Conservation (phyloP, 176 grass and related monocot species). For the Rhynchospora tenuis region DNA sequence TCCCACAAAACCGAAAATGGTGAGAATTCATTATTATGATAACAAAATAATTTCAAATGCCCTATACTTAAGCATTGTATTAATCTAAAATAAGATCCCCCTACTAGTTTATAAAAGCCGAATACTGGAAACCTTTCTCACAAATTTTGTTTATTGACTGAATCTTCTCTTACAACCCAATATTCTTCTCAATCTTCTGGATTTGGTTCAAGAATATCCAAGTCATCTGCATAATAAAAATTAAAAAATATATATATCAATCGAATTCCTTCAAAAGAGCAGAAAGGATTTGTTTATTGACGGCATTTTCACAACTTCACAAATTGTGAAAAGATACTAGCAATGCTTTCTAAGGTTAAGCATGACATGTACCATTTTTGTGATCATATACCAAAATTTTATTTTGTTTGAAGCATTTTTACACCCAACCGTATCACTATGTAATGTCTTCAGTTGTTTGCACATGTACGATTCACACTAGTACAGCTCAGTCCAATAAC, state of each 20-base stretch:
- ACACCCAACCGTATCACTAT: not conserved
- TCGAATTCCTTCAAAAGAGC: conserved; percentile 16
- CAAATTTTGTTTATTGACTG: not conserved
- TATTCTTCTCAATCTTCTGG: conserved; percentile 60
- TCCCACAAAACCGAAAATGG: conserved; percentile 1
- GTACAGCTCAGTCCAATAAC: not conserved
- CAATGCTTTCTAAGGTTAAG: not conserved
- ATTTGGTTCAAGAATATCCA: conserved; percentile 98
- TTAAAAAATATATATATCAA: conserved; percentile 19
- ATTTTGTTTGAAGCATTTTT: not conserved
- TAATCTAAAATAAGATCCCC: conserved; percentile 4
- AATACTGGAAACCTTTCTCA: not conserved
- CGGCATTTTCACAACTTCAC: not conserved
- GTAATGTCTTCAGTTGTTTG: not conserved
- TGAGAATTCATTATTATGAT: conserved; percentile 11
- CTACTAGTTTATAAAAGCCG: not conserved
- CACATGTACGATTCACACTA: not conserved
- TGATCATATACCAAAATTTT: too few species aligned
- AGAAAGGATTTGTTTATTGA: not conserved
- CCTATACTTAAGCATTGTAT: conserved; percentile 24
- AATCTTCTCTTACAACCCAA: conserved; percentile 44
- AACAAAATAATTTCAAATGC: conserved; percentile 5
- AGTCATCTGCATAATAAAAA: conserved; percentile 55
- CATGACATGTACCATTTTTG: not conserved
- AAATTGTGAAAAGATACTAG: not conserved